Conservation (phyloP, 768 basidiomycete species). For the Lyophyllum atratum region DNA sequence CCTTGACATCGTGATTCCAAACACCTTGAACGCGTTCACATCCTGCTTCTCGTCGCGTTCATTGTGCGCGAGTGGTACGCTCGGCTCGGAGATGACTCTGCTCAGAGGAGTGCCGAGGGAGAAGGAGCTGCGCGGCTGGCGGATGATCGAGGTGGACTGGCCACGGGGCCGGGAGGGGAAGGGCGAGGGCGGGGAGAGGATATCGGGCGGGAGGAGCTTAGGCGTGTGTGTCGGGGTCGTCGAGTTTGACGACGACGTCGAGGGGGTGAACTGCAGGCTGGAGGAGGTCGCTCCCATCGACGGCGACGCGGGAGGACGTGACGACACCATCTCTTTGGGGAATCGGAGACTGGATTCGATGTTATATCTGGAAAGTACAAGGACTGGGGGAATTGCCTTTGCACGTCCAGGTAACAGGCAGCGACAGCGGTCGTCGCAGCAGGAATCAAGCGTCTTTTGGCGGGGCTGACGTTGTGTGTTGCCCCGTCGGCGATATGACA, state of each 20-base stretch:
- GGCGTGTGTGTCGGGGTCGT: background rate
- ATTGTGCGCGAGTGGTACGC: background rate
- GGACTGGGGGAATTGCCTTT: background rate
- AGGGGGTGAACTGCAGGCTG: background rate
- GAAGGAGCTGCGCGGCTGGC: slow-evolving; percentile 4
- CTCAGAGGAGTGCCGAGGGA: slow-evolving; percentile 12
- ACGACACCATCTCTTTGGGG: background rate
- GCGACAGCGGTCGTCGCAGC: background rate
- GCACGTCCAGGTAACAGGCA: background rate
- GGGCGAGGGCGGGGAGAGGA: background rate
- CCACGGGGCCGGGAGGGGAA: slow-evolving; percentile 6
- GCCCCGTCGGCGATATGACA: background rate
- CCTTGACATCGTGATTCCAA: background rate
- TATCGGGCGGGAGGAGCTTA: background rate
- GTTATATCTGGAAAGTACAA: background rate
- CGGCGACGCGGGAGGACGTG: background rate
- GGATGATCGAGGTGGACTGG: slow-evolving; percentile 9
- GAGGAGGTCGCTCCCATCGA: background rate
- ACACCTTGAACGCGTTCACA: slow-evolving; percentile 4
- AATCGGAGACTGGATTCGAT: background rate
- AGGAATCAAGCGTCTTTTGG: background rate
- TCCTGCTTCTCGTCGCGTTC: background rate
- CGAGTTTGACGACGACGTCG: background rate
- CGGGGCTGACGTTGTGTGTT: background rate
- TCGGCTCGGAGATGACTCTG: slow-evolving; percentile 14